phyloP scores from a whole-genome alignment of 1,284 basidiomycete species.

The Crocinoboletus sp. region DNA sequence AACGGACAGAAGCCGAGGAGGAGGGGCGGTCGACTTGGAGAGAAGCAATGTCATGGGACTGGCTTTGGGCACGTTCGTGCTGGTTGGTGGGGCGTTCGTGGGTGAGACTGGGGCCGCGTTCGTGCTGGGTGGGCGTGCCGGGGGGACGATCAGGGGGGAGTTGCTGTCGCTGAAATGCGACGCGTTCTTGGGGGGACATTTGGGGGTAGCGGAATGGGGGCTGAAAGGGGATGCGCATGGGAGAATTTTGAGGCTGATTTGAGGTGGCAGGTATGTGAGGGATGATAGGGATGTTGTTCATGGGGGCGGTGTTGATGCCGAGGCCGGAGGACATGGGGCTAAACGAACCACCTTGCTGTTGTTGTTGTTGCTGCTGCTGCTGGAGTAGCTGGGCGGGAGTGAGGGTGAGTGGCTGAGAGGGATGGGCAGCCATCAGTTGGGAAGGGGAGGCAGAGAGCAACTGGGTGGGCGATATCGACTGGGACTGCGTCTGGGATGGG shows the following conservation, averaged over 20 bases:
- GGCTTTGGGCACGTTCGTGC: constrained; percentile 25
- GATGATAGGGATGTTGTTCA: constrained; percentile 10
- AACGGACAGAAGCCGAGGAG: constrained; percentile 30
- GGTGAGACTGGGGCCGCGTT: constrained; percentile 12
- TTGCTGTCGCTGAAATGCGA: constrained; percentile 23
- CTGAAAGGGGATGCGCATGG: constrained; percentile 19
- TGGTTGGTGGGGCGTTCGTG: constrained; percentile 27
- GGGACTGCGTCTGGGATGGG: constrained; percentile 14
- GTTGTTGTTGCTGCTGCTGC: constrained; percentile 31
- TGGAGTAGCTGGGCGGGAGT: constrained; percentile 30
- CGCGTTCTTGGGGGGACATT: constrained; percentile 21
- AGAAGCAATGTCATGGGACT: constrained; percentile 18
- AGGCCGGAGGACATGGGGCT: constrained; percentile 10
- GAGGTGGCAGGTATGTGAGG: constrained; percentile 10
- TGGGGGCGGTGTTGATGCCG: constrained; percentile 8
- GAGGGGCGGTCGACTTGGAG: constrained; percentile 23
- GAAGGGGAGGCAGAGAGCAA: constrained; percentile 17
- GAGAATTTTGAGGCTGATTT: constrained; percentile 16
- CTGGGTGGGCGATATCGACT: constrained; percentile 28
- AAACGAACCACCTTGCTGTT: constrained; percentile 8
- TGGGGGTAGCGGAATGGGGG: constrained; percentile 18
- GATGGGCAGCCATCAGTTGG: constrained; percentile 22
- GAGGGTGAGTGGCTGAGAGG: constrained; percentile 24
- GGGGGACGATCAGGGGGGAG: constrained; percentile 20
- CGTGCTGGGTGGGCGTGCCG: constrained; percentile 18